Evolutionary conservation across 257 asterid species (phyloP).

Genomic region (Nicotiana benthamiana): DNA sequence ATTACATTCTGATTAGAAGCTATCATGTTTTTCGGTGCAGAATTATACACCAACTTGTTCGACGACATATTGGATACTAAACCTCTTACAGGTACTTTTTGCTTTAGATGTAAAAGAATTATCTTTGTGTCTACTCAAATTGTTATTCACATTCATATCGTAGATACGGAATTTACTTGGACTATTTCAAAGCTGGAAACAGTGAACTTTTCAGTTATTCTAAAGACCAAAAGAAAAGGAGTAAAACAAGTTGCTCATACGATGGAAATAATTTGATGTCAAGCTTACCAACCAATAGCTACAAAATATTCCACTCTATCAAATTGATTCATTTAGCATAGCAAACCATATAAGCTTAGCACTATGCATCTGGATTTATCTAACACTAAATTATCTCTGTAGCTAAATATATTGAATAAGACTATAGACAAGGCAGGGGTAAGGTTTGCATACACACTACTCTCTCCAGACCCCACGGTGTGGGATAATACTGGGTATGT

Average conservation of each 20-base stretch:
- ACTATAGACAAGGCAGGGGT: no score
- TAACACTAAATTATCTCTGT: neutral
- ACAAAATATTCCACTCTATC: neutral
- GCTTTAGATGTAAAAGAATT: neutral
- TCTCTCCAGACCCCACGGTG: no score
- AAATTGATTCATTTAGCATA: neutral
- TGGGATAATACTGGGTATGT: no score
- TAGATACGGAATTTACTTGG: neutral
- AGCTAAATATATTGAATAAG: neutral
- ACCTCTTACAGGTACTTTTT: slow-evolving; percentile 40
- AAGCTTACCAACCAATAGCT: neutral
- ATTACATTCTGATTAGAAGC: neutral
- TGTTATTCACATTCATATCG: neutral
- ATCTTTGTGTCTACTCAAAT: neutral
- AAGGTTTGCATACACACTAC: no score
- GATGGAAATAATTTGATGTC: neutral
- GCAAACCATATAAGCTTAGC: neutral
- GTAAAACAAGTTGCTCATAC: neutral
- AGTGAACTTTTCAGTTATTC: no score
- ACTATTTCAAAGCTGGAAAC: no score
- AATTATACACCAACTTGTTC: slow-evolving; percentile 40
- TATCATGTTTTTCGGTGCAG: slow-evolving; percentile 18
- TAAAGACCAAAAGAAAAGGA: neutral
- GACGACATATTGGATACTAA: slow-evolving; percentile 36
- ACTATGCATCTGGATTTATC: neutral